phyloP scores from a whole-genome alignment of 2,329 filamentous ascomycete species.

The Diaporthe sp. region DNA sequence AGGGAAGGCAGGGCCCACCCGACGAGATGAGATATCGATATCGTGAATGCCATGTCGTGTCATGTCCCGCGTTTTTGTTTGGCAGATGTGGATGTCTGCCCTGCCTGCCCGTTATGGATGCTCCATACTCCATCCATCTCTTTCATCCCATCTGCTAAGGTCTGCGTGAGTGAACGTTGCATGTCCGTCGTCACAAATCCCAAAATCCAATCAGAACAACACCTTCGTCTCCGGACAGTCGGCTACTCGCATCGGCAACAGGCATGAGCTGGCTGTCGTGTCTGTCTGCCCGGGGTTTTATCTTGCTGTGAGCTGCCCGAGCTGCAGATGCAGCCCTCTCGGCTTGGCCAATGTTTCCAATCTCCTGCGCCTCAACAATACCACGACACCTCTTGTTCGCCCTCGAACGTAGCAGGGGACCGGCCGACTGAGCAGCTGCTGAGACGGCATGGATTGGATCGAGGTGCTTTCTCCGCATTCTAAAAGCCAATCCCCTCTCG shows the following conservation, averaged over 20 bases:
- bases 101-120: neutral
- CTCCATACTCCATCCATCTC: neutral
- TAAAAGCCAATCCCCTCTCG: constrained; percentile 23
- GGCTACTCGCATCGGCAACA: constrained; percentile 5
- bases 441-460: constrained; percentile 13
- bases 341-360: neutral
- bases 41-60: constrained; percentile 28
- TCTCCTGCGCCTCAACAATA: neutral
- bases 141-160: neutral
- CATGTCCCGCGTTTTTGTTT: neutral
- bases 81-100: neutral
- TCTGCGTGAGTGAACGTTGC: neutral
- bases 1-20: constrained; percentile 9
- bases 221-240: neutral
- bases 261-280: neutral
- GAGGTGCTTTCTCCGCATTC: neutral
- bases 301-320: constrained; percentile 9
- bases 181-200: neutral
- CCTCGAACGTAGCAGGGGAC: neutral
- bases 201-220: neutral
- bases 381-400: neutral
- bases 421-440: neutral
- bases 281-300: neutral
- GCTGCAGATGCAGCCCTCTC: constrained; percentile 21
- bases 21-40: constrained; percentile 8